Percentiles rank a stretch among this genome's conserved stretches.
phyloP scores from a whole-genome alignment of 2,329 filamentous ascomycete species.

The Elsinoe ampelina region DNA sequence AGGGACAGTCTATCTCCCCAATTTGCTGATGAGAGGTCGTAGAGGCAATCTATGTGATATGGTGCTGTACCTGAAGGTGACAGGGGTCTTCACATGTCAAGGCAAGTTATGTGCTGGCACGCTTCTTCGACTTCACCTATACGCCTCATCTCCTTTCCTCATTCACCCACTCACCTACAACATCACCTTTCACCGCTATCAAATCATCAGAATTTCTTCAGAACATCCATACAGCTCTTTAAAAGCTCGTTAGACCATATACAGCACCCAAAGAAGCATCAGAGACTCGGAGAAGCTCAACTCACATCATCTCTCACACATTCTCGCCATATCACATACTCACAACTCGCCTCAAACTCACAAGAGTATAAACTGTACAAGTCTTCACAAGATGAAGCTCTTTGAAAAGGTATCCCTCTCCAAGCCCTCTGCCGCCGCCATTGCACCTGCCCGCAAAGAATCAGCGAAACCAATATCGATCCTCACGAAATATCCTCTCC shows the following conservation, averaged over 20 bases:
- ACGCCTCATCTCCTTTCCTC: neutral
- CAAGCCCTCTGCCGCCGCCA: neutral
- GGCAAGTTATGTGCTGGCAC: slow-evolving; percentile 1
- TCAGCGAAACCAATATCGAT: neutral
- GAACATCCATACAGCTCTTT: neutral
- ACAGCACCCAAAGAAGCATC: neutral
- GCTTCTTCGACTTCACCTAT: neutral
- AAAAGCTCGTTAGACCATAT: neutral
- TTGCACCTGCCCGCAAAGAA: neutral
- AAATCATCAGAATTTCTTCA: neutral
- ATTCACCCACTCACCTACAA: neutral
- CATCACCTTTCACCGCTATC: neutral
- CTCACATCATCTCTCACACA: neutral
- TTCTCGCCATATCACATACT: neutral
- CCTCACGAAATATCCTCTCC: neutral
- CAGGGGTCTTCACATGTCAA: slow-evolving; percentile 1
- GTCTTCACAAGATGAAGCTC: slow-evolving; percentile 2
- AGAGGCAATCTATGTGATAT: neutral
- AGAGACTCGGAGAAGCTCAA: neutral
- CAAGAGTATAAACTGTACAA: neutral
- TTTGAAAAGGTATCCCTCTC: neutral
- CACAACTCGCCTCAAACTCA: neutral
- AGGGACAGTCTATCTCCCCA: no score
- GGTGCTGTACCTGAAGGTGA: neutral
- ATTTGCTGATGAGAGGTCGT: no score